Conservation (phyloP, 2,329 filamentous ascomycete genomes). For the Hypoxylon sp. region DNA sequence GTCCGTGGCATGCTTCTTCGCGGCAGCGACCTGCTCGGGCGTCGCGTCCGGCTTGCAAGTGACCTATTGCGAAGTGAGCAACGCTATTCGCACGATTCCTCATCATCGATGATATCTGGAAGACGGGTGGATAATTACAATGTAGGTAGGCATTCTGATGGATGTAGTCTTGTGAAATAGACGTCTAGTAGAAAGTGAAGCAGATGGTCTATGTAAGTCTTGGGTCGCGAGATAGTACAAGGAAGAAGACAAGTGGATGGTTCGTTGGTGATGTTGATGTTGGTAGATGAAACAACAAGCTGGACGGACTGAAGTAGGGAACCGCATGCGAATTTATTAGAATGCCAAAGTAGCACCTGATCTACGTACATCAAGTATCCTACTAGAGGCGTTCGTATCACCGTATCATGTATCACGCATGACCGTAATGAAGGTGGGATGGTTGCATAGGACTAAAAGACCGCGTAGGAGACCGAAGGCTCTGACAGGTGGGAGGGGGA, state of each 20-base stretch:
- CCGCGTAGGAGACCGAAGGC: constrained; percentile 21
- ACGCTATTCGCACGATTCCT: constrained; percentile 2
- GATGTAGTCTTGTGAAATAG: constrained; percentile 34
- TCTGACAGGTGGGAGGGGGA: constrained; percentile 25
- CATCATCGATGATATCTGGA: constrained; percentile 35
- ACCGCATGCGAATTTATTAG: constrained; percentile 37
- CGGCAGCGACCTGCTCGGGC: constrained; percentile 73
- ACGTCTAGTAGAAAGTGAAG: constrained; percentile 32
- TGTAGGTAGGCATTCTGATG: constrained; percentile 66
- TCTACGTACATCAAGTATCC: constrained; percentile 8
- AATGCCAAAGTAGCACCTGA: constrained; percentile 17
- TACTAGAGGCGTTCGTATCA: constrained; percentile 13
- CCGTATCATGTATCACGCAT: constrained; percentile 12
- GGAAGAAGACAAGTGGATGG: constrained; percentile 16
- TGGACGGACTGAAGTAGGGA: constrained; percentile 17
- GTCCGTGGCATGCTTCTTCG: constrained; percentile 78
- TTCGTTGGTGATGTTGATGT: constrained; percentile 17
- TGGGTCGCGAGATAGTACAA: constrained; percentile 20
- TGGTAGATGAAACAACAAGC: constrained; percentile 19
- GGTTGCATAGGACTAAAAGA: constrained; percentile 11
- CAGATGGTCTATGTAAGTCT: constrained; percentile 20
- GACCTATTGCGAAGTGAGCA: constrained; percentile 66
- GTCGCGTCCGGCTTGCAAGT: constrained; percentile 80
- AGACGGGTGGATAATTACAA: constrained; percentile 56
- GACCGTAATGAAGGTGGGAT: constrained; percentile 27